These are phyloP conservation scores for Myriosclerotinia curreyana DNA, from an alignment of 2,329 filamentous ascomycete genomes.

Conservation along the genomic window DNA sequence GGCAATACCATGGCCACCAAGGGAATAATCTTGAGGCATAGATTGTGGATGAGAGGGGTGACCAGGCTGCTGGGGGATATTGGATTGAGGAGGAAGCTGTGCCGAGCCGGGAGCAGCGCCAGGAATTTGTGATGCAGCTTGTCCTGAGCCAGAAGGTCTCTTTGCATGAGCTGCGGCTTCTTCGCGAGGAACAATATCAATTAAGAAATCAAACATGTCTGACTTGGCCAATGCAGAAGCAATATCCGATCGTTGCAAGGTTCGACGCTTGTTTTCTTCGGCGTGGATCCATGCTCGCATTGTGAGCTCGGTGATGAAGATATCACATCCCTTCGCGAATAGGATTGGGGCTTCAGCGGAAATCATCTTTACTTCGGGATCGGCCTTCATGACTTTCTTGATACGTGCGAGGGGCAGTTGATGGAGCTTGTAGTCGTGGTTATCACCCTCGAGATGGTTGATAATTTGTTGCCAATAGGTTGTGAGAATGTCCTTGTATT, in stretches of 20 bases:
- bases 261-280: slow-evolving; percentile 96
- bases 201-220: slow-evolving; percentile 99
- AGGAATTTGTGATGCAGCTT: slow-evolving; percentile 46
- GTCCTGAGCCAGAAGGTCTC: slow-evolving; percentile 53
- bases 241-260: slow-evolving; percentile 92
- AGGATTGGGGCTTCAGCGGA: slow-evolving; percentile 96
- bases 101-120: slow-evolving; percentile 47
- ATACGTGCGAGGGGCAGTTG: slow-evolving; percentile 96
- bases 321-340: slow-evolving; percentile 97
- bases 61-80: slow-evolving; percentile 45
- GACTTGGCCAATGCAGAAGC: slow-evolving; percentile 93
- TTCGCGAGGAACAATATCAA: slow-evolving; percentile 96
- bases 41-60: slow-evolving; percentile 54
- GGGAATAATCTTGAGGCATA: slow-evolving; percentile 58
- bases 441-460: slow-evolving; percentile 88
- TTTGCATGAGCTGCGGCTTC: slow-evolving; percentile 86
- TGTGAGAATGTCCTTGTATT: slow-evolving; percentile 94
- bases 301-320: slow-evolving; percentile 97
- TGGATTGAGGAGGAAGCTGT: slow-evolving; percentile 49
- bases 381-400: slow-evolving; percentile 99
- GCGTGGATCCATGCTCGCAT: slow-evolving; percentile 99
- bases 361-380: slow-evolving; percentile 99
- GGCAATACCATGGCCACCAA: slow-evolving; percentile 58
- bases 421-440: slow-evolving; percentile 97
- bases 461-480: slow-evolving; percentile 99